A percentile compares a stretch with the other conserved stretches of the same genome.
Evolutionary conservation across 805 yeast genomes (phyloP).

Genomic region (Candida taoyuanica): DNA sequence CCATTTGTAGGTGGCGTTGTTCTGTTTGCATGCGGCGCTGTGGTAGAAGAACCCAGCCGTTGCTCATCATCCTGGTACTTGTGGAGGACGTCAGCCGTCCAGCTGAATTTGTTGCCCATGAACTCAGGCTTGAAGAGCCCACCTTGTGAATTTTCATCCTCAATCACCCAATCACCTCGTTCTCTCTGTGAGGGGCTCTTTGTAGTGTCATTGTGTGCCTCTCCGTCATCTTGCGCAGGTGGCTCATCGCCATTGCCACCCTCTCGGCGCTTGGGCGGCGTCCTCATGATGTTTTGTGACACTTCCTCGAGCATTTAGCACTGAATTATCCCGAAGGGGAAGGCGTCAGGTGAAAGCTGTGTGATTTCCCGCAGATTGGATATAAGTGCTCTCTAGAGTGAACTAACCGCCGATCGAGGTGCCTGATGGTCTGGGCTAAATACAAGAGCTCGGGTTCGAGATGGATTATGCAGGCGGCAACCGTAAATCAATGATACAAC

Average conservation of each 20-base stretch:
- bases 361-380: too few species aligned
- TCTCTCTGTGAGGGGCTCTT: not conserved
- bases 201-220: not conserved
- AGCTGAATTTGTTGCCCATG: slow-evolving; percentile 13
- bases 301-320: not conserved
- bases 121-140: slow-evolving; percentile 14
- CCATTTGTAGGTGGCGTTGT: slow-evolving; percentile 3
- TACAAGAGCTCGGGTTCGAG: too few species aligned
- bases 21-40: not conserved
- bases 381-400: not conserved
- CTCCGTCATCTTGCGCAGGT: not conserved
- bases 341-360: too few species aligned
- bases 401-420: too few species aligned
- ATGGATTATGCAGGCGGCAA: too few species aligned
- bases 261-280: not conserved
- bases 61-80: slow-evolving; percentile 11
- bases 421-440: too few species aligned
- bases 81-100: slow-evolving; percentile 11
- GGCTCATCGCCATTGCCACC: not conserved
- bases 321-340: too few species aligned
- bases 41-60: not conserved
- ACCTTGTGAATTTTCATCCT: slow-evolving; percentile 8
- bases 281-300: not conserved
- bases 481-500: too few species aligned
- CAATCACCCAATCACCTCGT: not conserved